Evolutionary conservation across 306 rosid genomes (phyloP), one percentile per base, ranked within the genome.

Genomic region (Prunus mongolica): DNA sequence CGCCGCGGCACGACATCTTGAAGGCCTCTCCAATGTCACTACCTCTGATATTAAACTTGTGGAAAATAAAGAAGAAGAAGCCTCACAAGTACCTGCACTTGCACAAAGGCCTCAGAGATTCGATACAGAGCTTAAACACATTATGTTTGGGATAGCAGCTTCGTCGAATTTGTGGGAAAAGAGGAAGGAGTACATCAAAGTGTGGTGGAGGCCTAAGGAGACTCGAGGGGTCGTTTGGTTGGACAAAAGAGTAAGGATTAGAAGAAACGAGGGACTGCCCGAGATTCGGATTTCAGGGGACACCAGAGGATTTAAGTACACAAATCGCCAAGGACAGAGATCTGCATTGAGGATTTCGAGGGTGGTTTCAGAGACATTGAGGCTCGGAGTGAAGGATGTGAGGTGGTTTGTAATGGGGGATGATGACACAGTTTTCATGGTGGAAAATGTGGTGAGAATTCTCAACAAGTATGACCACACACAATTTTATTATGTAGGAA

Each of bases 321-420:
- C 88, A 0, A 91, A 96, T 78, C 81, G 78, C 2, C 97, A 89
- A 46, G 98, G 97, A 12, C 85, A 79, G 28, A 78, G 99, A 69
- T 90, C 99, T 9, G 99, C 99, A 4, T 52, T 92, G 79, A 78
- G 97, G 91, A 90, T 95, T 70, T 92, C 99, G 0, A 84, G 99
- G 78, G 83, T 92, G 24, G 93, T 91, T 25, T 87, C 92, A 1
- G 99, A 92, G 78, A 92, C 98, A 25, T 20, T 92, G 44, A 87
- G 90, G 82, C 91, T 95, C 20, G 99, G 99, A 19, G 4, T 91
- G 88, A 79, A 89, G 81, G 98, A 95, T 69, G 97, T 91, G 74
- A 87, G 97, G 51, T 95, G 98, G 99, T 89, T 92, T 38, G 91
- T 95, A 27, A 90, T 95, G 97, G 97, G 99, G 3, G 97, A 95